Conservation (phyloP, 106 monocot species). For the Gastrodia elata region DNA sequence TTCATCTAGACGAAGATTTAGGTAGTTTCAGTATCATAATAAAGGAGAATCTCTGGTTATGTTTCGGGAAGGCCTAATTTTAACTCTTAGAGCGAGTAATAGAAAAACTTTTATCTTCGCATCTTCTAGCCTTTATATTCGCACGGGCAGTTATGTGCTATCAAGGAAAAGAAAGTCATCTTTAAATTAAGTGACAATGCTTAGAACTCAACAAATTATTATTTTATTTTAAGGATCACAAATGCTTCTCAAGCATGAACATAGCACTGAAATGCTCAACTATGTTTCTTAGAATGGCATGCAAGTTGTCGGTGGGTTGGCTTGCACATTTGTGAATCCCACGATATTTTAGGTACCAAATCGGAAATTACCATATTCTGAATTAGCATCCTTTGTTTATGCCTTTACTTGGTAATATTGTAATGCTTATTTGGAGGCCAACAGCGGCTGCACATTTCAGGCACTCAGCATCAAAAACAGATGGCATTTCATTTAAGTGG, state of each 20-base stretch:
- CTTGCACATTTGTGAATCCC: background rate
- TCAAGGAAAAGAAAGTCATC: too few species aligned
- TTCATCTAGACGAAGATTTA: too few species aligned
- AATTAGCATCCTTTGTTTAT: background rate
- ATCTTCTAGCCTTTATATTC: too few species aligned
- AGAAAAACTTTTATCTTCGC: too few species aligned
- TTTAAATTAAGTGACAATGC: too few species aligned
- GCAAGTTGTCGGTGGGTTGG: background rate
- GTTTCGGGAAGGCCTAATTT: too few species aligned
- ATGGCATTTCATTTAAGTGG: constrained; percentile 15
- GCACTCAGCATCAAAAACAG: constrained; percentile 14
- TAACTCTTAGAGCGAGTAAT: too few species aligned
- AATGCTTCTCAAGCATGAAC: background rate
- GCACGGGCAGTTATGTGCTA: too few species aligned
- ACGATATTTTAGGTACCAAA: background rate
- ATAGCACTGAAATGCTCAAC: background rate
- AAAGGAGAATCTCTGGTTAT: too few species aligned
- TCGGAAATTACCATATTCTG: background rate
- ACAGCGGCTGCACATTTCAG: constrained; percentile 11
- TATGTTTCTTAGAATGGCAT: background rate
- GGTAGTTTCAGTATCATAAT: too few species aligned
- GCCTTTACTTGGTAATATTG: background rate
- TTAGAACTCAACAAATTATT: background rate
- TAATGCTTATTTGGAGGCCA: constrained; percentile 11
- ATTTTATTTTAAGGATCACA: background rate